Evolutionary conservation across 768 basidiomycete species (phyloP), one percentile per base, ranked within the genome.

Genomic region (Hysterangium stoloniferum): DNA sequence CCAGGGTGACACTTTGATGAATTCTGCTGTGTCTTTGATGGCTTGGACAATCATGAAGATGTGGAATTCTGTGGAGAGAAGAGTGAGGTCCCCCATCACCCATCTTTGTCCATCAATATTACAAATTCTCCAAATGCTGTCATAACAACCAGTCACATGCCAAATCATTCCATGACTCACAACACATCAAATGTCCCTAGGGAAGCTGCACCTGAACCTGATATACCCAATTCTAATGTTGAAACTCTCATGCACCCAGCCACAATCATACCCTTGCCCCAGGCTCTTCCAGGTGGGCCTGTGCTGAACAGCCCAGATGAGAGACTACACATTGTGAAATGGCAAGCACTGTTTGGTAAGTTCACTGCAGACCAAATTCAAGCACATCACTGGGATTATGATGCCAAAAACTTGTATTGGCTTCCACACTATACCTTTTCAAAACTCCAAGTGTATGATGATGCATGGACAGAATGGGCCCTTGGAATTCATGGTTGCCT

Each of bases 381-480:
- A 17, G 17, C 9, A 34, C 33, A 34, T 17, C 9, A 34, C 9
- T 34, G 33, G 33, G 33, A 9, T 9, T 34, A 9, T 34, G 17
- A 34, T 9, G 33, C 9, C 17, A 17, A 34, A 9, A n/a, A n/a
- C n/a, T n/a, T n/a, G n/a, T 34, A 9, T 9, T 41, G 38, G 11
- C 9, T 66, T 1, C 64, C 64, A 1, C 27, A 52, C 32, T 68
- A 67, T 34, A 15, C 27, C 4, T 61, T 58, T 27, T 51, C 45
- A 45, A 37, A 46, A 19, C 41, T 57, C 35, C n/a, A 31, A 11
- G 24, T 46, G 0, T 49, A 67, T 36, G 32, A 50, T 11, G 54
- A 66, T 32, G 54, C 64, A 17, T 69, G 65, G 64, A 53, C 50
- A 15, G 66, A 68, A 36, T 57, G 60, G 32, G 35, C 53, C 0